Evolutionary conservation across 108 stramenopile genomes (phyloP).

Genomic region (Nitzschia sp.): DNA sequence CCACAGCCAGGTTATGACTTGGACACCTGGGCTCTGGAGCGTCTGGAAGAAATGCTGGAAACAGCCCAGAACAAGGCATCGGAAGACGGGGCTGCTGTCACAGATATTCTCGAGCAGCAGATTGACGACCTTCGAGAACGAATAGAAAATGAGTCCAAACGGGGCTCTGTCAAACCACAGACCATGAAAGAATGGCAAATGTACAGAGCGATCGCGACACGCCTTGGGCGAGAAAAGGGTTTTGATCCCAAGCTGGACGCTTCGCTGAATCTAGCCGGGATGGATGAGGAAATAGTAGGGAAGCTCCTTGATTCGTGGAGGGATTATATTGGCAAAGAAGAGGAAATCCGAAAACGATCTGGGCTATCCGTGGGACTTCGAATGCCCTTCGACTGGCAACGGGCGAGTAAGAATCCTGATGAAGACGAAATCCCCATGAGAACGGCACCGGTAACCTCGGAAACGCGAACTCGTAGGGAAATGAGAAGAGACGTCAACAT

Average conservation of each 20-base stretch:
- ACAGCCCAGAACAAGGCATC: conserved; percentile 22
- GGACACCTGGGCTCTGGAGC: conserved; percentile 46
- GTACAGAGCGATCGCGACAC: conserved; percentile 48
- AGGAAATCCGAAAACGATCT: conserved; percentile 27
- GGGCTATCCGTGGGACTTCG: conserved; percentile 34
- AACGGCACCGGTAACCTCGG: background rate
- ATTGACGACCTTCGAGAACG: conserved; percentile 52
- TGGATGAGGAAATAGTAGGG: conserved; percentile 24
- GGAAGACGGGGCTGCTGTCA: conserved; percentile 19
- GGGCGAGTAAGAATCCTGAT: conserved; percentile 12
- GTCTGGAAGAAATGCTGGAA: conserved; percentile 40
- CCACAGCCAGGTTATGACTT: conserved; percentile 13
- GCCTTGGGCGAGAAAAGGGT: conserved; percentile 9
- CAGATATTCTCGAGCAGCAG: conserved; percentile 55
- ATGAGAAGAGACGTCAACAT: conserved; percentile 38
- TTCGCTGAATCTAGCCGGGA: background rate
- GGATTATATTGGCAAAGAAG: conserved; percentile 42
- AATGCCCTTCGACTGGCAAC: conserved; percentile 45
- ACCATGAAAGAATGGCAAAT: conserved; percentile 63
- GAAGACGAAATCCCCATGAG: conserved; percentile 1
- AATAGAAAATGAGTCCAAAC: conserved; percentile 49
- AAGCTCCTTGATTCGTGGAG: conserved; percentile 43
- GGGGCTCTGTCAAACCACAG: conserved; percentile 45
- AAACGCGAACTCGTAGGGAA: conserved; percentile 15
- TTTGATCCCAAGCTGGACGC: background rate